Evolutionary conservation across 78 protist genomes (phyloP), one percentile per base, ranked within the genome.

Genomic region (Protostelium mycophagum): DNA sequence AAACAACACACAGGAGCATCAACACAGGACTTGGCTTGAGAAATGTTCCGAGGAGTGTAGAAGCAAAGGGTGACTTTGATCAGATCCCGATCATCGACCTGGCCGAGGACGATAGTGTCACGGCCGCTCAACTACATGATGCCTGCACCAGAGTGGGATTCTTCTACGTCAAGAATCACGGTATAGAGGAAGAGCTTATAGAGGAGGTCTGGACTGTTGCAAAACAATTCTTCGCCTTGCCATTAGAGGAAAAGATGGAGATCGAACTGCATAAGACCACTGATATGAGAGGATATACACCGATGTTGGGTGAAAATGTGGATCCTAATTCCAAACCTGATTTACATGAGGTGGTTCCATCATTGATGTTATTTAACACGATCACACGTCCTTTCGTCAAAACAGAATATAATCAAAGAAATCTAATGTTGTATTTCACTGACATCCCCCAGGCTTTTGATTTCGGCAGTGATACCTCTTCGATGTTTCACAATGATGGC

Each of bases 141-240:
- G 92, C 91, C 34, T 89, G 83, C 36, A n/a, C 83, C 37, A n/a
- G 1, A 16, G 28, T 35, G 9, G 95, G 95, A 9, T 93, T 93
- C 88, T 84, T 93, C 83, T 89, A 88, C 63, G 38, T 93, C 28
- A 35, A 38, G 73, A 29, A 36, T 25, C 92, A 93, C 38, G 85
- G 37, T n/a, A 86, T 93, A 10, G 31, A 38, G 0, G 36, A 28
- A 1, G 90, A 34, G 0, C 88, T 84, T 63, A 1, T 83, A 85
- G 86, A 85, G 38, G 37, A 34, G 88, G 39, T 93, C 10, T n/a
- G 38, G 28, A 16, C 37, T 0, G 38, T 38, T 1, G 9, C 90
- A 28, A 35, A 31, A 9, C 35, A 86, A 28, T 89, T 93, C 85
- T 93, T 93, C 51, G 34, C 31, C 1, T 35, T 86, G 0, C 88